phyloP scores from a whole-genome alignment of 768 basidiomycete genomes.

The Coprinellus micaceus region DNA sequence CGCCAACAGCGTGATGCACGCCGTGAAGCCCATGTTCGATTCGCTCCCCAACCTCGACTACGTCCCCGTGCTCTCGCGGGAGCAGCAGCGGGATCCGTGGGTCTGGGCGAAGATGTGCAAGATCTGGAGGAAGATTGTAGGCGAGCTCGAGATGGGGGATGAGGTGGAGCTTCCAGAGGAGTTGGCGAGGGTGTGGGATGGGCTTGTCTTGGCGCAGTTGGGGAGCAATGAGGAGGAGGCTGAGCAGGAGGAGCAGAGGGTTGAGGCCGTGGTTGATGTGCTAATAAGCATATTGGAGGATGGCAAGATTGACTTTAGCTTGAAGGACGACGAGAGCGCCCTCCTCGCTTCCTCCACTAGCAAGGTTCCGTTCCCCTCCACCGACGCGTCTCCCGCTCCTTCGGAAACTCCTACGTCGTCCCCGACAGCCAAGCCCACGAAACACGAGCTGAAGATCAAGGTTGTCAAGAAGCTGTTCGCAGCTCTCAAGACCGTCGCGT shows the following conservation, averaged over 20 bases:
- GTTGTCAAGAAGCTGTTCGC: conserved; percentile 32
- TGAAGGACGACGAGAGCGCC: conserved; percentile 18
- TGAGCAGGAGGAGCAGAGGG: conserved; percentile 32
- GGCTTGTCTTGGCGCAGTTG: conserved; percentile 3
- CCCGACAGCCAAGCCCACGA: conserved; percentile 30
- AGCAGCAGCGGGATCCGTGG: conserved; percentile 53
- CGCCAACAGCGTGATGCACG: conserved; percentile 33
- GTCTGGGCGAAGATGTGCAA: conserved; percentile 49
- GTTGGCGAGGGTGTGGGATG: conserved; percentile 35
- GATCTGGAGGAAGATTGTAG: conserved; percentile 49
- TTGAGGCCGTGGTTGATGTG: conserved; percentile 36
- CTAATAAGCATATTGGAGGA: conserved; percentile 50
- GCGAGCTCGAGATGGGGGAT: conserved; percentile 42
- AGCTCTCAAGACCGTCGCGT: conserved; percentile 2
- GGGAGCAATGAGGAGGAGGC: conserved; percentile 39
- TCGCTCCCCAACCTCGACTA: conserved; percentile 52
- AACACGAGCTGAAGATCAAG: conserved; percentile 51
- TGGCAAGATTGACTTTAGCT: conserved; percentile 38
- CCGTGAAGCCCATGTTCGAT: conserved; percentile 51
- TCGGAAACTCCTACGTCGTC: conserved; percentile 11
- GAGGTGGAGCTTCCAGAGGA: conserved; percentile 46
- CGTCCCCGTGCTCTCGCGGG: conserved; percentile 51
- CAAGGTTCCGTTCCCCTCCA: conserved; percentile 17
- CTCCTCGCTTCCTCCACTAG: not conserved
- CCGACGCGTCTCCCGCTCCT: conserved; percentile 6